Evolutionary conservation across 169 alveolate genomes (phyloP).

Genomic region (Plasmodium blacklocki): DNA sequence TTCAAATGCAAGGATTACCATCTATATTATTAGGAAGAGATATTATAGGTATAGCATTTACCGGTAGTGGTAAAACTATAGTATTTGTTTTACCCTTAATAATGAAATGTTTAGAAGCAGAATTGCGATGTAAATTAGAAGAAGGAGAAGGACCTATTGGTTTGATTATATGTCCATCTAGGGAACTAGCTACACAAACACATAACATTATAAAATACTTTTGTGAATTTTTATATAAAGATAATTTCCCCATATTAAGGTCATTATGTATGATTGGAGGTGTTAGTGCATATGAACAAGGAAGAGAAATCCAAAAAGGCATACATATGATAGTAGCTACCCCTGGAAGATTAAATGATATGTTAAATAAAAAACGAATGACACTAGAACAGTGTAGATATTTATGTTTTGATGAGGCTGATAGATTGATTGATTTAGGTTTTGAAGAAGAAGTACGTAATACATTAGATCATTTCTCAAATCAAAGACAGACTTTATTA

Average conservation of each 20-base stretch:
- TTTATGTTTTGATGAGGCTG: slow-evolving; percentile 98
- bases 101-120: slow-evolving; percentile 91
- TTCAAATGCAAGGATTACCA: slow-evolving; percentile 95
- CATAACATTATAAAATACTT: slow-evolving; percentile 88
- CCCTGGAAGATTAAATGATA: slow-evolving; percentile 97
- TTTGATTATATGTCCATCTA: slow-evolving; percentile 93
- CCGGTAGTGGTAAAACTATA: slow-evolving; percentile 95
- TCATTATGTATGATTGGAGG: slow-evolving; percentile 90
- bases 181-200: slow-evolving; percentile 96
- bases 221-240: slow-evolving; percentile 79
- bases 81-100: slow-evolving; percentile 94
- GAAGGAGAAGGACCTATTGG: slow-evolving; percentile 94
- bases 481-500: slow-evolving; percentile 94
- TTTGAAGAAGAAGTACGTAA: slow-evolving; percentile 96
- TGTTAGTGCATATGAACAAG: slow-evolving; percentile 83
- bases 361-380: slow-evolving; percentile 91
- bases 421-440: slow-evolving; percentile 96
- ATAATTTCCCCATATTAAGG: slow-evolving; percentile 83
- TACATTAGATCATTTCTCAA: slow-evolving; percentile 91
- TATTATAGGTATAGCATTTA: slow-evolving; percentile 94
- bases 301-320: slow-evolving; percentile 86
- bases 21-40: slow-evolving; percentile 92
- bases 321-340: slow-evolving; percentile 97
- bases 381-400: slow-evolving; percentile 91
- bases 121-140: slow-evolving; percentile 82